phyloP scores from a whole-genome alignment of 2,329 filamentous ascomycete genomes.

The Paracoccidioides brasiliensis region DNA sequence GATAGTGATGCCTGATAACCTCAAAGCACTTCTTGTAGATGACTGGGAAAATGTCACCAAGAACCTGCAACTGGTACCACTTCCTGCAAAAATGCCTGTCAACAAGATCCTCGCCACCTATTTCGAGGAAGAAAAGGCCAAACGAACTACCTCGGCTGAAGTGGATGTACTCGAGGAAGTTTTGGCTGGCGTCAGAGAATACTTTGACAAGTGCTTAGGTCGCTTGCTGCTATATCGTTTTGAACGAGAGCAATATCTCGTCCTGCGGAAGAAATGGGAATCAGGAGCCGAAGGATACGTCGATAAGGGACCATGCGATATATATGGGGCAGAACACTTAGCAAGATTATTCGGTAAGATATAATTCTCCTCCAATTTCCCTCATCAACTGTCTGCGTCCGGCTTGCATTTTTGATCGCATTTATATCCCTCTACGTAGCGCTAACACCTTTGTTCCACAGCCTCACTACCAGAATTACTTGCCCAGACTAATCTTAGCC shows the following conservation, averaged over 20 bases:
- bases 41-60: slow-evolving; percentile 99
- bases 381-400: not conserved
- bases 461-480: slow-evolving; percentile 86
- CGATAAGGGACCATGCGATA: slow-evolving; percentile 60
- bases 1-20: slow-evolving; percentile 70
- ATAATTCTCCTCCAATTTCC: not conserved
- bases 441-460: slow-evolving; percentile 26
- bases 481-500: slow-evolving; percentile 96
- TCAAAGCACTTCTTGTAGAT: slow-evolving; percentile 88
- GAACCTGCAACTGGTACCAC: slow-evolving; percentile 73
- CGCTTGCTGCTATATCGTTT: slow-evolving; percentile 88
- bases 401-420: too few species aligned
- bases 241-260: slow-evolving; percentile 76
- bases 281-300: slow-evolving; percentile 48
- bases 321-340: slow-evolving; percentile 88
- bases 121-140: slow-evolving; percentile 52
- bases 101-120: slow-evolving; percentile 72
- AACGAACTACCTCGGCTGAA: slow-evolving; percentile 41
- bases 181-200: slow-evolving; percentile 71
- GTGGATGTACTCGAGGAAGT: slow-evolving; percentile 84
- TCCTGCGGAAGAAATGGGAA: slow-evolving; percentile 59
- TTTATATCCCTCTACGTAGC: too few species aligned
- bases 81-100: slow-evolving; percentile 67
- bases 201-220: slow-evolving; percentile 83
- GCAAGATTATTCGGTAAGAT: slow-evolving; percentile 68